Evolutionary conservation across 139 green algal genomes (phyloP), one percentile per base, ranked within the genome.

Genomic region (Limnomonas spitsbergensis): DNA sequence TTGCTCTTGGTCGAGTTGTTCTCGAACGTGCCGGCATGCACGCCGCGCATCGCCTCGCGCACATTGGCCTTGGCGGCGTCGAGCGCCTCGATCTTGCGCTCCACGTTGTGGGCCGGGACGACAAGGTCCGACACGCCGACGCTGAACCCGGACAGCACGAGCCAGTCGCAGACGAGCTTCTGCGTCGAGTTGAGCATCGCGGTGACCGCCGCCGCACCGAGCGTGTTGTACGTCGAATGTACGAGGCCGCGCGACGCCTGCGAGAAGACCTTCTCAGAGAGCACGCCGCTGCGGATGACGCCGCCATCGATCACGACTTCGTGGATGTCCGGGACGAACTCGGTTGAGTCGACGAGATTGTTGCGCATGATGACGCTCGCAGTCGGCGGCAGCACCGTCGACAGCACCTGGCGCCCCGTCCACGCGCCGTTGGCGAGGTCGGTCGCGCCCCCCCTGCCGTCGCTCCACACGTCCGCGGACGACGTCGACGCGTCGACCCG

Each of bases 251-350:
- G 91, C 4, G 73, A 84, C 3, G 79, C 78, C 2, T 88, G 83
- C 14, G 92, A 92, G 80, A 98, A 86, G 27, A 92, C 94, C 80
- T 94, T 97, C 87, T 98, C 98, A 89, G 90, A 97, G 68, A 99
- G 84, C 52, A 88, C 96, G 35, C 95, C 95, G 9, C 84, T 88
- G 27, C 97, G 72, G 47, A 76, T 78, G 42, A 37, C 29, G 4
- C 95, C 95, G 47, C 89, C 79, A 61, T 95, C 88, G 77, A 98
- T 97, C 20, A 14, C 9, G 14, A 76, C 69, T 29, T 54, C 35
- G 69, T 76, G 35, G 14, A 37, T 29, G 9, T 76, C 35, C 26
- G 69, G 69, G 69, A 53, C 69, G 37, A 53, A 76, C 26, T 53
- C 37, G 34, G 35, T 7, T 9, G 35, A 14, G 69, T 76, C 69